Evolutionary conservation across 129 eudicot genomes (phyloP), one percentile per base, ranked within the genome.

Genomic region (Flaveria brownii): DNA sequence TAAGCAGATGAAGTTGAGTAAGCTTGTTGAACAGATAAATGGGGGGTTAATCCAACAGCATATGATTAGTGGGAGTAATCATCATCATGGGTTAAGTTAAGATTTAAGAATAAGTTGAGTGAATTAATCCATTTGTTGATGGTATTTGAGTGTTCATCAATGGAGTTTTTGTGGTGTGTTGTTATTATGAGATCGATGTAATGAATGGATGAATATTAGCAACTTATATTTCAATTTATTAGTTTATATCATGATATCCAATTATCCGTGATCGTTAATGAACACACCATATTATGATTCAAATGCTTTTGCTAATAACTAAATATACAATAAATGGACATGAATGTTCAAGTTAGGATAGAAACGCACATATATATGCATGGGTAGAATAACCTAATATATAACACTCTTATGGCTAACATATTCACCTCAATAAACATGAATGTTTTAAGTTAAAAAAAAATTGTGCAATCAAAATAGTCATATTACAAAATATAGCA

Each of bases 1-100:
- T 56, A 85, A 83, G 78, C 90, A 85, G 36, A 75, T 74, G 85
- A 81, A 83, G 83, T 22, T 88, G 66, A 77, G 83, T 72, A 85
- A 83, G 61, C 56, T 88, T 33, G 82, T 85, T 49, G 87, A 85
- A 9, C 86, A 85, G 50, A 67, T 83, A 72, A 80, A 80, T 80
- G 84, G 84, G 2, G 84, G 80, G 2, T 67, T 80, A 54, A 80
- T 80, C 39, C 84, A 80, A 18, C 80, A 74, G 46, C 84, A 80
- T 67, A 80, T 80, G 75, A 68, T 74, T 74, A 74, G 76, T 56
- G 84, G 80, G 9, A 56, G 42, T 67, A 74, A 74, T 68, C 79
- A 80, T 80, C 73, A 80, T 74, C 84, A 74, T 74, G 84, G 71
- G 7, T 60, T 66, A 67, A 74, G 54, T 74, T 66, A 11, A 63